Conservation (phyloP, 1,284 basidiomycete species). For the Leccinum fuscescens region DNA sequence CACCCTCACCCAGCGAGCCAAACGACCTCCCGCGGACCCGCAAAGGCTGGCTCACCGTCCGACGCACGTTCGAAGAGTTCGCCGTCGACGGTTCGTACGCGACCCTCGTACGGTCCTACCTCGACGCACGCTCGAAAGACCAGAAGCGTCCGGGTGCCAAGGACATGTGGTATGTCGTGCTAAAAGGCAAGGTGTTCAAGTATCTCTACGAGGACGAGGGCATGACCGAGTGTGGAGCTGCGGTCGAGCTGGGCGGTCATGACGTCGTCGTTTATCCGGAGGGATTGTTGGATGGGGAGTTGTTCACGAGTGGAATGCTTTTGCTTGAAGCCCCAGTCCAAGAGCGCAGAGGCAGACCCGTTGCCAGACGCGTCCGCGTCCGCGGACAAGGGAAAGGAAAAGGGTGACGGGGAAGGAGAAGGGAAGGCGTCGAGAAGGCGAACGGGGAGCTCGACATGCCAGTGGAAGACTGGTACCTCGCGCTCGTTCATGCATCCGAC, state of each 20-base stretch:
- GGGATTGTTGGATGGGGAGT: constrained; percentile 75
- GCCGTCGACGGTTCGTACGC: constrained; percentile 21
- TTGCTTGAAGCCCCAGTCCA: constrained; percentile 60
- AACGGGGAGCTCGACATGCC: constrained; percentile 50
- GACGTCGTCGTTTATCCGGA: constrained; percentile 74
- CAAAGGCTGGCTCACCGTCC: constrained; percentile 83
- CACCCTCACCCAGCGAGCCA: constrained; percentile 32
- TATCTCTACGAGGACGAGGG: constrained; percentile 87
- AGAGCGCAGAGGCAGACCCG: constrained; percentile 25
- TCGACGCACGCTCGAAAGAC: constrained; percentile 75
- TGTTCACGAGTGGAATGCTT: constrained; percentile 86
- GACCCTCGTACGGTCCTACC: constrained; percentile 66
- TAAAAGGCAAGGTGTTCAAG: constrained; percentile 79
- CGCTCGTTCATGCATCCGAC: constrained; percentile 73
- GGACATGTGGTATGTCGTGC: constrained; percentile 85
- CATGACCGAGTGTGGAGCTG: constrained; percentile 84
- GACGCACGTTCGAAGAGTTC: constrained; percentile 46
- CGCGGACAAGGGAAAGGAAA: constrained; percentile 7
- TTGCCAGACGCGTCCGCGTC: constrained; percentile 55
- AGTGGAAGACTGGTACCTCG: constrained; percentile 94
- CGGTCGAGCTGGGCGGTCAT: constrained; percentile 75
- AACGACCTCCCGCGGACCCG: constrained; percentile 65
- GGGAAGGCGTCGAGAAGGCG: constrained; percentile 37
- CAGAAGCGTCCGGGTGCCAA: constrained; percentile 76
- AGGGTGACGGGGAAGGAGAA: neutral